Base-by-base conservation (phyloP, 2,329 filamentous ascomycete species). In the Blumeriella jaapii region DNA sequence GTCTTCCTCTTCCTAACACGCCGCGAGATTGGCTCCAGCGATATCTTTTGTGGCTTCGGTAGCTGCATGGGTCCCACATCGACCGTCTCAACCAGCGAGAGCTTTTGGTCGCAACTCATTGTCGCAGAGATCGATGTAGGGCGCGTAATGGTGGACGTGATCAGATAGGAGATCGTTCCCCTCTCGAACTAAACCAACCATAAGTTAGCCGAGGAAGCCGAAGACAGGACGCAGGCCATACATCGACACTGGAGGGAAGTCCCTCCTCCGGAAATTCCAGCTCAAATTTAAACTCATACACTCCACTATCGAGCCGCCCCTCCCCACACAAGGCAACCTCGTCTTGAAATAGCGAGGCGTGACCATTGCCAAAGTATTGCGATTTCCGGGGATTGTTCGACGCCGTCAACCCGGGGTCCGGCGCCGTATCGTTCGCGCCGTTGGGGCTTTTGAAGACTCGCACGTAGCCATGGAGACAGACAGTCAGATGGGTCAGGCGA, bases 221-320 rank as follows among this genome's bases (percentile, higher is more conserved):
- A 27, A 17, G 23, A 9, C 11, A 12, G 19, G 12, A 23, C 27
- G 29, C 13, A 30, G 15, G 23, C 66, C 82, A 55, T 70, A 95
- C 89, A 61, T 93, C 87, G 54, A 98, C 89, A 57, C 89, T 95
- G 59, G 84, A 94, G n/a, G 83, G 83, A 39, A 91, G 61, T 4
- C 70, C 71, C 48, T 74, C 71, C 31, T 69, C 64, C 2, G 80
- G 79, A 46, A 85, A 83, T 38, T 78, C 63, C 43, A 84, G 60
- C 50, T 83, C 74, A 48, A 84, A 85, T 41, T 81, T 76, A 57
- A 91, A 91, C 56, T 86, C 77, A 54, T 85, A 89, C 47, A 73
- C 71, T 24, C 81, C 80, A 29, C 80, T 69, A 33, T 81, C 76
- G 22, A 91, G 61, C 49, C 78, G 71, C 10, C 83, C 82, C 50